Conservation (phyloP, 2,329 filamentous ascomycete species). For the Venturia asperata region DNA sequence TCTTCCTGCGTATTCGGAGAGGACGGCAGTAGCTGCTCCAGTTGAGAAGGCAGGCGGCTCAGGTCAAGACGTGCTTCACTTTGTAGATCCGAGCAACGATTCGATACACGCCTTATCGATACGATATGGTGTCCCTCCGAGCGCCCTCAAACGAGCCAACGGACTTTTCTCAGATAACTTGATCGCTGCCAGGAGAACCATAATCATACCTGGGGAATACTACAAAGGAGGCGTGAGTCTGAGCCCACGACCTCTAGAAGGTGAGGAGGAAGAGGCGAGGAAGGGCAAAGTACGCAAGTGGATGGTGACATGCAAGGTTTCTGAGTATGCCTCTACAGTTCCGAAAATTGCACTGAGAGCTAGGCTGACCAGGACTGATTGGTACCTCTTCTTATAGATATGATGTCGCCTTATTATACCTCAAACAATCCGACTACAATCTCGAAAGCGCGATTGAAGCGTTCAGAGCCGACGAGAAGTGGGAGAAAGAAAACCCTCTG, state of each 20-base stretch:
- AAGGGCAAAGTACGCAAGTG: conserved; percentile 66
- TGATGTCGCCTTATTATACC: conserved; percentile 66
- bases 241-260: conserved; percentile 63
- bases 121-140: conserved; percentile 60
- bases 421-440: conserved; percentile 62
- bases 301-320: conserved; percentile 72
- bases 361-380: conserved; percentile 33
- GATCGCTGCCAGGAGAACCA: conserved; percentile 58
- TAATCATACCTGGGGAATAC: conserved; percentile 64
- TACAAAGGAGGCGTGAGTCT: conserved; percentile 62
- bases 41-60: conserved; percentile 9
- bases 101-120: conserved; percentile 62
- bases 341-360: conserved; percentile 17
- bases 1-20: conserved; percentile 13
- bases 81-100: conserved; percentile 63
- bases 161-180: conserved; percentile 65
- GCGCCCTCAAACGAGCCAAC: conserved; percentile 58
- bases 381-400: conserved; percentile 41
- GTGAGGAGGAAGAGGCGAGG: conserved; percentile 64
- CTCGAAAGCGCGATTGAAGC: conserved; percentile 56
- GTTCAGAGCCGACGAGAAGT: conserved; percentile 65
- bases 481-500: conserved; percentile 64
- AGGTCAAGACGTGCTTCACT: conserved; percentile 59
- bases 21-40: background rate
- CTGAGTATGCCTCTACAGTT: conserved; percentile 50